These are phyloP conservation scores for Anthracocystis walkeri DNA, from an alignment of 1,284 basidiomycete species.

Conservation along the genomic window DNA sequence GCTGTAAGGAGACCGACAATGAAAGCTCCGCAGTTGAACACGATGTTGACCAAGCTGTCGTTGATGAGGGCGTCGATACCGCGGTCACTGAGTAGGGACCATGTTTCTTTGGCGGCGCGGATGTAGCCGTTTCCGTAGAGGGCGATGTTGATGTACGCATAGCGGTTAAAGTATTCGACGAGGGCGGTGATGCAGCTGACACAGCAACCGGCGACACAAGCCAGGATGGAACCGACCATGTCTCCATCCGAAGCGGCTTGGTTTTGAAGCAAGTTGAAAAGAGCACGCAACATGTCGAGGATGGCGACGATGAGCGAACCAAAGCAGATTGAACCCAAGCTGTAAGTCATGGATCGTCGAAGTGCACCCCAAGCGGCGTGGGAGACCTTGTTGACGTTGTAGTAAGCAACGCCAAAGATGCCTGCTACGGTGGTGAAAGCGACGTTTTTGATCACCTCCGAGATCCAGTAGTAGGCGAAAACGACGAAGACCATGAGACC, in stretches of 20 bases:
- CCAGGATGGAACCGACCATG: constrained; percentile 79
- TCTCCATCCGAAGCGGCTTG: constrained; percentile 81
- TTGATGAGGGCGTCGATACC: constrained; percentile 87
- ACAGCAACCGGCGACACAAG: constrained; percentile 84
- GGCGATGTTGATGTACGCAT: constrained; percentile 81
- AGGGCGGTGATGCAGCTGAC: constrained; percentile 54
- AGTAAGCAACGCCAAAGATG: constrained; percentile 63
- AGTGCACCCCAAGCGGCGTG: constrained; percentile 76
- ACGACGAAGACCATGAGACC: constrained; percentile 64
- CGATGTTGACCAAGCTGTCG: constrained; percentile 81
- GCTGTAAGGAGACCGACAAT: constrained; percentile 81
- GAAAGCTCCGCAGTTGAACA: constrained; percentile 74
- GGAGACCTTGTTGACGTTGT: constrained; percentile 73
- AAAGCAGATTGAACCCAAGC: constrained; percentile 88
- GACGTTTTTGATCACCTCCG: constrained; percentile 64
- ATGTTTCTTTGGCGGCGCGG: constrained; percentile 88
- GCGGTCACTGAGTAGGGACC: constrained; percentile 81
- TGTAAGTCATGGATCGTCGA: constrained; percentile 82
- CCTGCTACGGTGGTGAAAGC: constrained; percentile 62
- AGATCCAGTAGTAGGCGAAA: constrained; percentile 58
- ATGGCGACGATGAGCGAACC: constrained; percentile 89
- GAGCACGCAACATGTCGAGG: constrained; percentile 79
- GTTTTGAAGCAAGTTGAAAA: constrained; percentile 77
- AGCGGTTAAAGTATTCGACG: constrained; percentile 73
- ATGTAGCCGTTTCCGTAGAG: constrained; percentile 89